Evolutionary conservation across 176 grass and related monocot genomes (phyloP).

Genomic region (Otatea glauca): DNA sequence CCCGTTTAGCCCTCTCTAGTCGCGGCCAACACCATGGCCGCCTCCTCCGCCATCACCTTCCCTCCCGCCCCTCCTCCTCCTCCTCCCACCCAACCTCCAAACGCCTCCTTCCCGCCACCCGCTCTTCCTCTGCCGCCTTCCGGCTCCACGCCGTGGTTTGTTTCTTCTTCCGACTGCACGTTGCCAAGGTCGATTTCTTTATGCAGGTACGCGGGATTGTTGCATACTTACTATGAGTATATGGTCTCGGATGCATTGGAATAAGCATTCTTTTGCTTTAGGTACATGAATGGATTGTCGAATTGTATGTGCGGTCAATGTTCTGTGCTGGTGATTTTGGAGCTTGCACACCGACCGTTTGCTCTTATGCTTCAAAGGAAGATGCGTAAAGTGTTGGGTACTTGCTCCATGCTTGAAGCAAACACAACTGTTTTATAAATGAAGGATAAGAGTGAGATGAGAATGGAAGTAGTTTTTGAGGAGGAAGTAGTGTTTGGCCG

Average conservation of each 20-base stretch:
- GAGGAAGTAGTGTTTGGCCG: too few species aligned
- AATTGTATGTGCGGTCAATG: not conserved
- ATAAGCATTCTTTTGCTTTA: not conserved
- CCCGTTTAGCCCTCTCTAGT: too few species aligned
- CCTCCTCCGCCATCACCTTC: not conserved
- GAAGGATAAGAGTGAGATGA: not conserved
- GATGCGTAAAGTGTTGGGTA: not conserved
- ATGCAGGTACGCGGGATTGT: not conserved
- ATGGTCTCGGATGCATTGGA: not conserved
- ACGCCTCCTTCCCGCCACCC: too few species aligned
- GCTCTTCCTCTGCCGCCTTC: not conserved
- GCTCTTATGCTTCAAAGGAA: not conserved
- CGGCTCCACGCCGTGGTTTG: too few species aligned
- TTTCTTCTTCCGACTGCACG: not conserved
- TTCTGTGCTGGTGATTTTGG: not conserved
- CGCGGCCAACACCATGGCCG: not conserved
- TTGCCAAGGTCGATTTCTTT: not conserved
- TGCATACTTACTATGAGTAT: not conserved
- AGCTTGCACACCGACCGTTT: not conserved
- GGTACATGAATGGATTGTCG: not conserved
- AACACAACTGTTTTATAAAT: not conserved
- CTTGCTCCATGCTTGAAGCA: not conserved
- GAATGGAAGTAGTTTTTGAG: not conserved
- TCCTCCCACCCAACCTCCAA: not conserved
- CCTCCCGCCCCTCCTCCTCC: not conserved